Conservation (phyloP, 2,329 filamentous ascomycete genomes). For the Talaromyces marneffei region DNA sequence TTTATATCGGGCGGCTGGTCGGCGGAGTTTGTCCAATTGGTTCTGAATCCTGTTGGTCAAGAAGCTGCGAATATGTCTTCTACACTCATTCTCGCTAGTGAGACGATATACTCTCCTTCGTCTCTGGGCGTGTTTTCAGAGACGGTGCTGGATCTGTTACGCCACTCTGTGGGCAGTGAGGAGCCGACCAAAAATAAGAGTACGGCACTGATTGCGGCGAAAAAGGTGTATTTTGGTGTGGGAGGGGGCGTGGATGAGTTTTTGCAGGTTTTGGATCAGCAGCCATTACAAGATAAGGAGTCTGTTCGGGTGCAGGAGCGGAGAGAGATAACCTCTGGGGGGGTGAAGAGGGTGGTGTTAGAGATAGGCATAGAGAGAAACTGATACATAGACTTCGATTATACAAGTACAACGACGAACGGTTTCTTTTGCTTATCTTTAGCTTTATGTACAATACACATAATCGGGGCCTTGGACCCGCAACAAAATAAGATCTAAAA, state of each 20-base stretch:
- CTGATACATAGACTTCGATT: not conserved
- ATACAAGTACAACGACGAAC: not conserved
- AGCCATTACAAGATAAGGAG: constrained; percentile 17
- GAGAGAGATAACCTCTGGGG: constrained; percentile 36
- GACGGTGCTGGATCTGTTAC: constrained; percentile 48
- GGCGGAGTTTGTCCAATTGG: constrained; percentile 41
- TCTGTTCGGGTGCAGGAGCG: constrained; percentile 27
- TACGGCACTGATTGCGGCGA: constrained; percentile 56
- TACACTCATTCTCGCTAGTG: constrained; percentile 52
- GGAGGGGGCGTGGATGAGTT: constrained; percentile 61
- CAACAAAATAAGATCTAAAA: not conserved
- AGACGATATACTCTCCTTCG: constrained; percentile 59
- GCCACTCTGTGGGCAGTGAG: constrained; percentile 23
- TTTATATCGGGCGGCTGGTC: constrained; percentile 59
- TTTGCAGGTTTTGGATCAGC: constrained; percentile 26
- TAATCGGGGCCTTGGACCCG: not conserved
- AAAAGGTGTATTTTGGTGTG: constrained; percentile 62
- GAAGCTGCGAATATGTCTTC: not conserved
- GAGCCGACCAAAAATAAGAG: constrained; percentile 16
- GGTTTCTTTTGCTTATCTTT: not conserved
- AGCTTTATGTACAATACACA: constrained; percentile 15
- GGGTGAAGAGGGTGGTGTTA: constrained; percentile 41
- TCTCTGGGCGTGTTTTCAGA: constrained; percentile 52
- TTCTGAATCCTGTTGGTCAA: constrained; percentile 16
- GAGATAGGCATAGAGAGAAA: constrained; percentile 24